A percentile compares a stretch with the other conserved stretches of the same genome.
These are phyloP conservation scores for Patellifolia procumbens DNA, from an alignment of 179 eudicot genomes.

Conservation along the genomic window DNA sequence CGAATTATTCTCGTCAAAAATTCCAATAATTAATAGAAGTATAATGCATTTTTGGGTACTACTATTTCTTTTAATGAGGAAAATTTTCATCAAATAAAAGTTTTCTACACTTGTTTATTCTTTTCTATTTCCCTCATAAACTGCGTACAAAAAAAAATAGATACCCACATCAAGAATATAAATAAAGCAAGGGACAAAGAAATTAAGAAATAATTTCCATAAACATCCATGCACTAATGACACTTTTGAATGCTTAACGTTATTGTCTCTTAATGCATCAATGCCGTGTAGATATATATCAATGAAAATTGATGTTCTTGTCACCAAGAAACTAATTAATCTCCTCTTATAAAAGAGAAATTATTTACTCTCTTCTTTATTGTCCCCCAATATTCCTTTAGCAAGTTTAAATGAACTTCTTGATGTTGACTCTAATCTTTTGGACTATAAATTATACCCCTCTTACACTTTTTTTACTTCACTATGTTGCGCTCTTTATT, in stretches of 20 bases:
- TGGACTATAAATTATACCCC: slow-evolving; percentile 22
- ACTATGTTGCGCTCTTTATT: background rate
- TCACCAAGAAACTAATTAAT: slow-evolving; percentile 25
- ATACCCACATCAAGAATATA: slow-evolving; percentile 17
- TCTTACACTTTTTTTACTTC: background rate
- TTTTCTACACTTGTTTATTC: background rate
- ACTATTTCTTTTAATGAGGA: too few relatives aligned
- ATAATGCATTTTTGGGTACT: too few relatives aligned
- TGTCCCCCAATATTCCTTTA: background rate
- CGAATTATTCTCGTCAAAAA: too few relatives aligned
- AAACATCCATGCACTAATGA: slow-evolving; percentile 15
- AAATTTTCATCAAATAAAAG: background rate
- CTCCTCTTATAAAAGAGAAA: background rate
- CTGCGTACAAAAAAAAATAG: background rate
- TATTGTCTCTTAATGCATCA: slow-evolving; percentile 35
- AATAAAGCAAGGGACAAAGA: slow-evolving; percentile 33
- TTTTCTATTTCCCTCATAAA: background rate
- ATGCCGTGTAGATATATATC: slow-evolving; percentile 33
- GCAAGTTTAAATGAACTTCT: slow-evolving; percentile 18
- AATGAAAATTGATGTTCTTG: slow-evolving; percentile 25
- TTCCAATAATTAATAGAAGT: too few relatives aligned
- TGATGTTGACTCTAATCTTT: slow-evolving; percentile 16
- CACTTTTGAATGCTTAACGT: slow-evolving; percentile 41
- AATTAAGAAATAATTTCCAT: slow-evolving; percentile 18
- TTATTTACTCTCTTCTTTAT: background rate